Conservation (phyloP, 495 filamentous ascomycete species). For the Aspergillus avenaceus region DNA sequence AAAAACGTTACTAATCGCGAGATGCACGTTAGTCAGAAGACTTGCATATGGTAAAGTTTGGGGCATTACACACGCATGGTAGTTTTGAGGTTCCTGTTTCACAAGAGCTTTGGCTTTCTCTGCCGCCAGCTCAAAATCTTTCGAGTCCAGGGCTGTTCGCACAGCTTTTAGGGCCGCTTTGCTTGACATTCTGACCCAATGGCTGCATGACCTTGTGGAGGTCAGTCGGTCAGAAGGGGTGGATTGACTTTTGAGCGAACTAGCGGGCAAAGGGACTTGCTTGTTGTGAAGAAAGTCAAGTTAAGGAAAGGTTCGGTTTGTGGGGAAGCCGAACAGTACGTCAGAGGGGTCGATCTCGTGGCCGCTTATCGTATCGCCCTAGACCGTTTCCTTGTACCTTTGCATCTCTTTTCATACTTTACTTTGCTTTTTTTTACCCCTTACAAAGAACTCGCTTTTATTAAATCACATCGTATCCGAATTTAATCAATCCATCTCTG, state of each 20-base stretch:
- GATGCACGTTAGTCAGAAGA: not conserved
- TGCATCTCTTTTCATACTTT: no score
- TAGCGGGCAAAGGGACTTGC: not conserved
- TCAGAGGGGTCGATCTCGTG: constrained; percentile 16
- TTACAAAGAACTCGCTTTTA: no score
- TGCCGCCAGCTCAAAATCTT: constrained; percentile 72
- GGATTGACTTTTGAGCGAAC: no score
- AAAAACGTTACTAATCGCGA: constrained; percentile 62
- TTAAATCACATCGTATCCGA: no score
- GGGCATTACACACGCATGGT: constrained; percentile 63
- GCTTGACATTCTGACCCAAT: constrained; percentile 44
- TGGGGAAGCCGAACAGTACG: constrained; percentile 19
- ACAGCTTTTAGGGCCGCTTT: constrained; percentile 84
- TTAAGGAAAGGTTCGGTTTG: constrained; percentile 12
- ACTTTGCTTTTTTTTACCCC: no score
- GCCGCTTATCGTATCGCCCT: constrained; percentile 7
- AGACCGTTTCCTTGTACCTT: no score
- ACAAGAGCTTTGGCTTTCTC: constrained; percentile 63
- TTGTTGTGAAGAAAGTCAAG: constrained; percentile 1
- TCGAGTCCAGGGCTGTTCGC: constrained; percentile 70
- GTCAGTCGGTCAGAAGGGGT: not conserved
- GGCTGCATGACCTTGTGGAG: constrained; percentile 15
- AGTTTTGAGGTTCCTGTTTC: constrained; percentile 69
- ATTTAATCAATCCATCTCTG: no score
- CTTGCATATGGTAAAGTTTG: not conserved